Conservation (phyloP, 2,329 filamentous ascomycete genomes). For the Penicillium aurantiogriseum region DNA sequence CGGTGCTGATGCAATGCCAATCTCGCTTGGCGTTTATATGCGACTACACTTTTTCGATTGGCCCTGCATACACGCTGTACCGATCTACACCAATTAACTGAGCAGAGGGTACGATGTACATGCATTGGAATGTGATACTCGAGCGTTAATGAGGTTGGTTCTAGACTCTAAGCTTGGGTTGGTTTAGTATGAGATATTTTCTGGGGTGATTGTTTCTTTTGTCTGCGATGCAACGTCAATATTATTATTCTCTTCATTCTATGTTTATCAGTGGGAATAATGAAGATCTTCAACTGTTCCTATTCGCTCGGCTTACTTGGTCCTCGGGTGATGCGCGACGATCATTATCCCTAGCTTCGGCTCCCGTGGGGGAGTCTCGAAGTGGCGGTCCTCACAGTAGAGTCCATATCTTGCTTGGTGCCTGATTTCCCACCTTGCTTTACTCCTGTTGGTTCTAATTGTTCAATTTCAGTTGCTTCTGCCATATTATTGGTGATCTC, state of each 20-base stretch:
- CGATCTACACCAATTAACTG: neutral
- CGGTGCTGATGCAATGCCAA: neutral
- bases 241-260: neutral
- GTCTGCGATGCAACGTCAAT: neutral
- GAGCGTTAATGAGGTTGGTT: slow-evolving; percentile 4
- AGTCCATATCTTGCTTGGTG: neutral
- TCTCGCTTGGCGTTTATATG: neutral
- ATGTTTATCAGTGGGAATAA: neutral
- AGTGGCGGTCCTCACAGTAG: neutral
- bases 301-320: neutral
- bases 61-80: neutral
- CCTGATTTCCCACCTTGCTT: neutral
- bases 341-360: slow-evolving; percentile 6
- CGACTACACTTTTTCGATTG: neutral
- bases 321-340: slow-evolving; percentile 1
- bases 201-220: neutral
- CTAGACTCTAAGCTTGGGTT: neutral
- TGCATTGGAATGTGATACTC: slow-evolving; percentile 28
- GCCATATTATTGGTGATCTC: neutral
- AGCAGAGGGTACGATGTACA: neutral
- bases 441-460: neutral
- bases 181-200: neutral
- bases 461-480: neutral
- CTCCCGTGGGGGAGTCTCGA: neutral
- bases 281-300: neutral